These are phyloP conservation scores for Cryptococcus sp. DNA, from an alignment of 1,284 basidiomycete genomes.

Conservation along the genomic window DNA sequence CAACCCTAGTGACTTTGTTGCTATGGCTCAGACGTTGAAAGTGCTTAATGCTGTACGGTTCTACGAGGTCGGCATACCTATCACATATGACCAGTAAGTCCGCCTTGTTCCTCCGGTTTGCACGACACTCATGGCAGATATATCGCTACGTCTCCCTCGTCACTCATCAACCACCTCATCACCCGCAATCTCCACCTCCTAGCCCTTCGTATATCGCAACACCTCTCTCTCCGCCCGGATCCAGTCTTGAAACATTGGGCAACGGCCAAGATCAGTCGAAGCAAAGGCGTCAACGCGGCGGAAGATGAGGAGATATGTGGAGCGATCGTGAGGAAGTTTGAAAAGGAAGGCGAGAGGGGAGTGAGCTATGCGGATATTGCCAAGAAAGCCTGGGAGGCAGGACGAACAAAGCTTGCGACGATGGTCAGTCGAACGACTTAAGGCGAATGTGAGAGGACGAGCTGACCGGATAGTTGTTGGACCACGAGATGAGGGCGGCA, in stretches of 20 bases:
- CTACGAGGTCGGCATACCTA: slow-evolving; percentile 87
- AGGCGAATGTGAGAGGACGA: too few relatives aligned
- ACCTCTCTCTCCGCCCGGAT: slow-evolving; percentile 75
- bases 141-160: slow-evolving; percentile 65
- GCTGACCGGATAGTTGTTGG: slow-evolving; percentile 60
- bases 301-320: slow-evolving; percentile 67
- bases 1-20: slow-evolving; percentile 82
- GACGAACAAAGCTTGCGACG: slow-evolving; percentile 76
- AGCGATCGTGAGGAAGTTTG: slow-evolving; percentile 83
- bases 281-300: slow-evolving; percentile 55
- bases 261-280: slow-evolving; percentile 75
- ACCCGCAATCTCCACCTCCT: slow-evolving; percentile 85
- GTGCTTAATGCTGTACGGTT: slow-evolving; percentile 91
- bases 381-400: slow-evolving; percentile 86
- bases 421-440: slow-evolving; percentile 54
- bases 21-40: slow-evolving; percentile 84
- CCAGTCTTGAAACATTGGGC: slow-evolving; percentile 94
- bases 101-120: neutral
- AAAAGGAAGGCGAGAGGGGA: slow-evolving; percentile 49
- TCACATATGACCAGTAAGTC: slow-evolving; percentile 81
- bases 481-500: slow-evolving; percentile 80
- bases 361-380: slow-evolving; percentile 96
- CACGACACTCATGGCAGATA: slow-evolving; percentile 53
- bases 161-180: slow-evolving; percentile 76
- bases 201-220: slow-evolving; percentile 83